These are phyloP conservation scores for Thielaviopsis ethacetica DNA, from an alignment of 2,329 filamentous ascomycete species.

Conservation along the genomic window DNA sequence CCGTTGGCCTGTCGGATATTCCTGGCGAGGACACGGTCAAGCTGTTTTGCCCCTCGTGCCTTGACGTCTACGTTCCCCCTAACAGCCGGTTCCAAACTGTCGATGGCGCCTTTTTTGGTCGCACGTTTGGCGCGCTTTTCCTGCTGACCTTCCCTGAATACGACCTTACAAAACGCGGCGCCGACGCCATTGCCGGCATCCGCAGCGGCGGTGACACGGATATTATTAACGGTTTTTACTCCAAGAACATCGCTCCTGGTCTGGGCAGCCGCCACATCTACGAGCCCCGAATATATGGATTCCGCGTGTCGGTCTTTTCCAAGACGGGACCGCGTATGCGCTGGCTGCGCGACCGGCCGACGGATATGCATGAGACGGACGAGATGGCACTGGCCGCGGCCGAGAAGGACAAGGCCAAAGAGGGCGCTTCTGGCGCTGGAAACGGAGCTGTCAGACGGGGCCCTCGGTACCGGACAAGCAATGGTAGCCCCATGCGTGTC, in stretches of 20 bases:
- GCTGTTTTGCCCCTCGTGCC: conserved; percentile 89
- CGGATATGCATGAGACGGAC: conserved; percentile 66
- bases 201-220: conserved; percentile 23
- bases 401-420: conserved; percentile 15
- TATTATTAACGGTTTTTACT: conserved; percentile 71
- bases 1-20: conserved; percentile 85
- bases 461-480: conserved; percentile 1
- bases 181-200: conserved; percentile 34
- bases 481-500: conserved; percentile 7
- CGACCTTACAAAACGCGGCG: conserved; percentile 60
- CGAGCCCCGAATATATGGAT: conserved; percentile 91
- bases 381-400: conserved; percentile 44
- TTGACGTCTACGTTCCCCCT: conserved; percentile 92
- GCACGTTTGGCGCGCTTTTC: conserved; percentile 92
- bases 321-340: conserved; percentile 89
- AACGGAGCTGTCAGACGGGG: background rate
- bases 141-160: conserved; percentile 97
- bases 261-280: conserved; percentile 74
- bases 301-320: conserved; percentile 80
- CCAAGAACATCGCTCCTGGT: conserved; percentile 75
- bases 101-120: conserved; percentile 94
- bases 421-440: background rate
- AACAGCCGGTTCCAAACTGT: conserved; percentile 96
- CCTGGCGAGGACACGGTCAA: conserved; percentile 96
- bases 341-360: conserved; percentile 77